A percentile compares a stretch with the other conserved stretches of the same genome.
Conservation (phyloP, 768 basidiomycete species). For the Russula sp. region DNA sequence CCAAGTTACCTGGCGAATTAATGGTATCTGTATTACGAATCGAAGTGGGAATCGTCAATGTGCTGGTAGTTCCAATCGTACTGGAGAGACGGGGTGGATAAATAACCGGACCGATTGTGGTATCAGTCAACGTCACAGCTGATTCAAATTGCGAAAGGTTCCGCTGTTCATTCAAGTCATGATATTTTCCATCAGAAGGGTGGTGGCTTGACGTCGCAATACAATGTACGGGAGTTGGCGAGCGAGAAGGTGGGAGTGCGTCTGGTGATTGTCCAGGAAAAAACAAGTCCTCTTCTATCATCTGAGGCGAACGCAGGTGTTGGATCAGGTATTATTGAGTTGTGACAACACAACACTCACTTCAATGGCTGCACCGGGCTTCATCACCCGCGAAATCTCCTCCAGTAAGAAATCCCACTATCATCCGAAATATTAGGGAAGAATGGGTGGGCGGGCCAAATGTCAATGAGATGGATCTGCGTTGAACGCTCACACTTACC, state of each 20-base stretch:
- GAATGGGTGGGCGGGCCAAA: not conserved
- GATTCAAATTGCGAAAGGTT: conserved; percentile 6
- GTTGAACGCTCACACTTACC: conserved; percentile 39
- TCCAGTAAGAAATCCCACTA: conserved; percentile 70
- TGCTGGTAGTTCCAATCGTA: not conserved
- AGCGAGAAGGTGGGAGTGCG: conserved; percentile 19
- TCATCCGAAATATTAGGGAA: conserved; percentile 3
- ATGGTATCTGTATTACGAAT: conserved; percentile 14
- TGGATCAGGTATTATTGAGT: not conserved
- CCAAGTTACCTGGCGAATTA: not conserved
- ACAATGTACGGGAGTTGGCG: conserved; percentile 22
- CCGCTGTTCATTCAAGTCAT: conserved; percentile 7
- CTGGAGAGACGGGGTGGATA: conserved; percentile 6
- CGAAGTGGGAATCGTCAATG: conserved; percentile 12
- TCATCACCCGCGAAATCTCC: conserved; percentile 69
- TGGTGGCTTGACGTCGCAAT: not conserved
- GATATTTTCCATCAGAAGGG: conserved; percentile 9
- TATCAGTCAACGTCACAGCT: not conserved
- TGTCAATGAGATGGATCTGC: not conserved
- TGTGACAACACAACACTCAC: conserved; percentile 36
- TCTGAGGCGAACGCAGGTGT: conserved; percentile 37
- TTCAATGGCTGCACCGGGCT: conserved; percentile 70
- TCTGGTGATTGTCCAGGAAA: conserved; percentile 57
- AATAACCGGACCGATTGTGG: not conserved
- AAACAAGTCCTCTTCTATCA: conserved; percentile 72